Conservation (phyloP, 345 rosid species). For the Cardamine chenopodiifolia region DNA sequence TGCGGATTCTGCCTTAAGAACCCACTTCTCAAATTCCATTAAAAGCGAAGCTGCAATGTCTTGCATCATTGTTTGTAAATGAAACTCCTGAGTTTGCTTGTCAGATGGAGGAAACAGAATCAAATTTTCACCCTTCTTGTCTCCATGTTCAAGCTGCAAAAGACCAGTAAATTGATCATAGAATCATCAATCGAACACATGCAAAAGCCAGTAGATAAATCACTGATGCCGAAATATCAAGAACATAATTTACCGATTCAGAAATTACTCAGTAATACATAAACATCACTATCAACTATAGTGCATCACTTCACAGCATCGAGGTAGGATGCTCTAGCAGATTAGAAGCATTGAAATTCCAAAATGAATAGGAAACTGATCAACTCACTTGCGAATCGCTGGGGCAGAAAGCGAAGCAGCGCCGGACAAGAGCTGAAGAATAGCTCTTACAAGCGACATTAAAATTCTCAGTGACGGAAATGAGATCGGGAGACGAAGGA, state of each 20-base stretch:
- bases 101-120: conserved; percentile 93
- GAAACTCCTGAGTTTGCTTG: conserved; percentile 79
- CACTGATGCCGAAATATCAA: not conserved
- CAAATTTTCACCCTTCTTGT: conserved; percentile 61
- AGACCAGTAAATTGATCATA: conserved; percentile 34
- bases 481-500: conserved; percentile 88
- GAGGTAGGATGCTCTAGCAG: conserved; percentile 8
- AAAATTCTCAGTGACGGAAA: conserved; percentile 62
- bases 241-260: not conserved
- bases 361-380: not conserved
- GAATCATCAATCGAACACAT: conserved; percentile 8
- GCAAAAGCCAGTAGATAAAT: not conserved
- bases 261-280: not conserved
- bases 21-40: conserved; percentile 98
- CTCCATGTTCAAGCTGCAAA: conserved; percentile 81
- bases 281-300: conserved; percentile 19
- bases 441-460: conserved; percentile 58
- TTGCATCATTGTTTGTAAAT: conserved; percentile 97
- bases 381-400: conserved; percentile 76
- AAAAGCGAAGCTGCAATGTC: conserved; percentile 84
- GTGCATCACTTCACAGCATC: not conserved
- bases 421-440: conserved; percentile 73
- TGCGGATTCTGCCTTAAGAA: conserved; percentile 81
- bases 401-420: conserved; percentile 95
- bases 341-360: conserved; percentile 3